Base-by-base conservation (phyloP, 2,329 filamentous ascomycete species). In the Trichoderma cornu-damae region DNA sequence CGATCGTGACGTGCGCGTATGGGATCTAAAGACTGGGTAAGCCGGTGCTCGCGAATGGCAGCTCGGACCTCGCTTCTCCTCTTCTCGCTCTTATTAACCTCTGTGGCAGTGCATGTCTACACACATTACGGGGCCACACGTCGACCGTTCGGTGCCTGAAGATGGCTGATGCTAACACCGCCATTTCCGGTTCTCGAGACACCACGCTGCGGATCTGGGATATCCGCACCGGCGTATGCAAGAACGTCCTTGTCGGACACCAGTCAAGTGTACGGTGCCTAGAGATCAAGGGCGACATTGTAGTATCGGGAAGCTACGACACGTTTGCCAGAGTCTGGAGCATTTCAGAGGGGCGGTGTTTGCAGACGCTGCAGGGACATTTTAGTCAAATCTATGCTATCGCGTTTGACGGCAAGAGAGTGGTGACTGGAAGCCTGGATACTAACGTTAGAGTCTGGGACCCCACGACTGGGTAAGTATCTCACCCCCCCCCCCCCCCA, bases 361-460 rank as follows among this genome's bases (percentile, higher is more conserved):
- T 97, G 55, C 87, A 93, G 64, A 96, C 91, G 0, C 79, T 99
- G 37, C 86, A 88, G 43, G 94, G 94, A 0, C 94, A 99, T 73
- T 99, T 96, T 74, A 97, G 93, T 69, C 94, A 99, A 70, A 99
- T 99, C 59, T 99, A 99, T 70, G 94, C 94, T 18, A 96, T 99
- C 69, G 94, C 94, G 1, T 99, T 97, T 72, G 94, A 99, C 69
- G 94, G 94, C 37, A 86, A 87, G 64, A 84, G 92, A 62, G 92
- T 99, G 58, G 93, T 95, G 34, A 99, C 94, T 8, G 94, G 94
- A 51, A 96, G 92, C 71, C 77, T 99, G 61, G 94, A 99, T 73
- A 99, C 94, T 3, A 96, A 93, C 65, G 93, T 99, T 24, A 82
- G 94, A 62, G 95, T 99, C 61, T 99, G 94, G 94, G 91, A 99